Conservation (phyloP, 805 yeast genomes). For the Soucietia sequanensis region DNA sequence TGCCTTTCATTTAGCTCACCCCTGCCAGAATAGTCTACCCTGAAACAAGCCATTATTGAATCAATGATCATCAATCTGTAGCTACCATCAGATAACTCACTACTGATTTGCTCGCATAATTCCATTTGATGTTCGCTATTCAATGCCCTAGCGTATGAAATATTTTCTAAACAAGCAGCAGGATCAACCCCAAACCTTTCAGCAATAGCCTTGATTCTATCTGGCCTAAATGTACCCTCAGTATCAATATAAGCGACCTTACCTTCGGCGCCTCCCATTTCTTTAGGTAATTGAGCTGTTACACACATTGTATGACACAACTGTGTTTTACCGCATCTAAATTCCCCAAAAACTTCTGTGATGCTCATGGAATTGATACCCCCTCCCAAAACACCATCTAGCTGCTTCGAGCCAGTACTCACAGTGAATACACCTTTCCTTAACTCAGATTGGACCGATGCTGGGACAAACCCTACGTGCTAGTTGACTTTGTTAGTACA, state of each 20-base stretch:
- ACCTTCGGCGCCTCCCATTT: slow-evolving; percentile 98
- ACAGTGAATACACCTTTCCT: slow-evolving; percentile 87
- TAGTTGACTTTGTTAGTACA: too few relatives aligned
- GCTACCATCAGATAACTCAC: slow-evolving; percentile 93
- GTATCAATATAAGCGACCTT: slow-evolving; percentile 95
- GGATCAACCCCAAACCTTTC: slow-evolving; percentile 89
- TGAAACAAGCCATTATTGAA: slow-evolving; percentile 92
- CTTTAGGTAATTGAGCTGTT: slow-evolving; percentile 93
- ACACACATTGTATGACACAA: slow-evolving; percentile 95
- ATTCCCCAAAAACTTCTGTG: slow-evolving; percentile 96
- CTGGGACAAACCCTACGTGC: slow-evolving; percentile 98
- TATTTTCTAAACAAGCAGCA: slow-evolving; percentile 92
- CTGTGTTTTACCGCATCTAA: slow-evolving; percentile 96
- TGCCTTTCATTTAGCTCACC: slow-evolving; percentile 96
- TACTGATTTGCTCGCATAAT: slow-evolving; percentile 84
- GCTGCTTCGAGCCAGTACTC: slow-evolving; percentile 92
- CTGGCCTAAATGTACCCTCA: slow-evolving; percentile 95
- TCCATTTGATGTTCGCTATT: slow-evolving; percentile 95
- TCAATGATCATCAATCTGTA: slow-evolving; percentile 92
- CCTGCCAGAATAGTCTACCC: slow-evolving; percentile 93
- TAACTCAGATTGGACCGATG: slow-evolving; percentile 87
- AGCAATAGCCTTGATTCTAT: slow-evolving; percentile 84
- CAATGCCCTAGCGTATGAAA: slow-evolving; percentile 95
- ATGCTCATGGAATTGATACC: slow-evolving; percentile 97
- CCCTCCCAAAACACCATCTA: slow-evolving; percentile 92